Evolutionary conservation across 495 filamentous ascomycete genomes (phyloP).

Genomic region (Amorphotheca resinae): DNA sequence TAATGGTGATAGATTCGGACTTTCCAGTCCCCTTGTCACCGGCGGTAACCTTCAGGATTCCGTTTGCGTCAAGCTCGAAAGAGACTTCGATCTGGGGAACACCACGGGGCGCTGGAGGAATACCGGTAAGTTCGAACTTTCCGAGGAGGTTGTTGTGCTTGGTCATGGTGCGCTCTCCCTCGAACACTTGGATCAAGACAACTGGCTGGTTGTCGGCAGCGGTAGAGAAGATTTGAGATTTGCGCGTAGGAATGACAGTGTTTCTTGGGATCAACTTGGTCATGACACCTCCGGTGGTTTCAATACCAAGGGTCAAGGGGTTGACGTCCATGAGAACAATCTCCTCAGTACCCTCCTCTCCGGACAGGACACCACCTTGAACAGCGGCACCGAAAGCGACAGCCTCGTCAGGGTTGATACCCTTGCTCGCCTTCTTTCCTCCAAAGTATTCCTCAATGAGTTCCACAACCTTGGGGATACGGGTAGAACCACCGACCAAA

Average conservation of each 20-base stretch:
- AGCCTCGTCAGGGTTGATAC: conserved; percentile 97
- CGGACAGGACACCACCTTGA: conserved; percentile 89
- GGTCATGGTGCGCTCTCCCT: conserved; percentile 92
- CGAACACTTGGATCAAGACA: conserved; percentile 93
- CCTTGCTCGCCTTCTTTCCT: conserved; percentile 94
- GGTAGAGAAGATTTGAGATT: conserved; percentile 96
- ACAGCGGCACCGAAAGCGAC: conserved; percentile 96
- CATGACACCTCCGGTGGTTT: conserved; percentile 97
- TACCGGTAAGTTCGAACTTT: conserved; percentile 95
- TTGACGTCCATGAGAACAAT: conserved; percentile 97
- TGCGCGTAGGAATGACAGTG: conserved; percentile 91
- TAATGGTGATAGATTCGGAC: conserved; percentile 92
- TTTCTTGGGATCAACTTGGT: conserved; percentile 93
- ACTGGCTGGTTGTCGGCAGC: conserved; percentile 97
- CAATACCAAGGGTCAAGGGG: conserved; percentile 94
- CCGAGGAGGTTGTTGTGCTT: conserved; percentile 87
- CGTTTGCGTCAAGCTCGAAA: conserved; percentile 95
- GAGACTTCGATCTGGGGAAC: conserved; percentile 97
- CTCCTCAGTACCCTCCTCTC: conserved; percentile 63
- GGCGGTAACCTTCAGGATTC: conserved; percentile 91
- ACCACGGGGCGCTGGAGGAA: conserved; percentile 86
- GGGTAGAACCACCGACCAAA: conserved; percentile 82
- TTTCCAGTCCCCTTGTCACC: conserved; percentile 96
- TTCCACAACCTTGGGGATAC: conserved; percentile 93
- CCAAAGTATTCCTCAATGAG: conserved; percentile 93